Evolutionary conservation across 345 rosid genomes (phyloP), one percentile per base, ranked within the genome.

Genomic region (Acer saccharum): DNA sequence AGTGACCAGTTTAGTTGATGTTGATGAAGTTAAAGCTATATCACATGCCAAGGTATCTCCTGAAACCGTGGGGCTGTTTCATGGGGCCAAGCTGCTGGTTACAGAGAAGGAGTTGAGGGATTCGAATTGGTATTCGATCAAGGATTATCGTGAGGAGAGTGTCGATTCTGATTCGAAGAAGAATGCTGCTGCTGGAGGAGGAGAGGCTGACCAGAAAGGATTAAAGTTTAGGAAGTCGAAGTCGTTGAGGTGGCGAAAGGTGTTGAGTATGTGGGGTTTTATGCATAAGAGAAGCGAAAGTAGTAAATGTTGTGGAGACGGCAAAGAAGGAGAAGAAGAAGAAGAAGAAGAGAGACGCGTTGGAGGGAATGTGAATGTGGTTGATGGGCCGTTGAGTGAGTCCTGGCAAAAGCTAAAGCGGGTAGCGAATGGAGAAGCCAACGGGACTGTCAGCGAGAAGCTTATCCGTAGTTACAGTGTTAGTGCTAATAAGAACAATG

Each of bases 261-360:
- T 83, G 9, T 91, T 89, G 95, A 94, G 79, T 50, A 74, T 92
- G 39, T 92, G 93, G 94, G 97, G 97, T 41, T 68, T 92, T 65
- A 89, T 87, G 21, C 91, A 83, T 74, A 82, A 88, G 85, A 81
- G 85, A 76, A 85, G 72, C 18, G 87, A 80, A 32, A 81, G 74
- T 63, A 83, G 74, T 66, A 84, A 84, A 65, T 72, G 72, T 68
- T 72, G 70, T 65, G 80, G 68, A 66, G 86, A 80, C 23, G 88
- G 39, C 6, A 6, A 43, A 43, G 46, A 9, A 43, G 46, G 78
- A 27, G 76, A 69, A 65, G 27, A 86, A 35, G 39, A 41, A 25
- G 27, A 25, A 43, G 46, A 79, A 27, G 76, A 69, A 65, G 27
- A 86, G 68, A 81, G 73, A 70, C 52, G 81, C 76, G 57, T 44